Evolutionary conservation across 2,329 filamentous ascomycete genomes (phyloP).

Genomic region (Colletotrichum lini): DNA sequence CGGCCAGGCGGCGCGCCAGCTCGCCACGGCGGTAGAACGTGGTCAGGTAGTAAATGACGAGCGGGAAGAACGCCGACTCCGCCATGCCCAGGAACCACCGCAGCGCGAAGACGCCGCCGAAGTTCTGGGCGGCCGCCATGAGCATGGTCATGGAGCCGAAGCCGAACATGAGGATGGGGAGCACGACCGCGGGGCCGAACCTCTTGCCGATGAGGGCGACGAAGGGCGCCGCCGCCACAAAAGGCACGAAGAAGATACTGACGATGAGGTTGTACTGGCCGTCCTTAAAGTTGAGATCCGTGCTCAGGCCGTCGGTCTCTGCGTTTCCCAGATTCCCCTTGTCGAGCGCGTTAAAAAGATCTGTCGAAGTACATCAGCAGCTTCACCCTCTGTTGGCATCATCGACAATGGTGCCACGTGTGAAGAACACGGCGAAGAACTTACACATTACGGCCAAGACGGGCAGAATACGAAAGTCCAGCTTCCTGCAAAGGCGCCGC

Average conservation of each 20-base stretch:
- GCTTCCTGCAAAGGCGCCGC: constrained; percentile 66
- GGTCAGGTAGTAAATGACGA: constrained; percentile 44
- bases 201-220: constrained; percentile 77
- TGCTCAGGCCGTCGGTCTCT: constrained; percentile 52
- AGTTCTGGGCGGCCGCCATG: constrained; percentile 45
- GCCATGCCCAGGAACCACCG: constrained; percentile 44
- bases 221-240: constrained; percentile 74
- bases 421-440: constrained; percentile 9
- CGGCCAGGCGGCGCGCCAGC: constrained; percentile 39
- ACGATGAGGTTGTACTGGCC: constrained; percentile 81
- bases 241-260: constrained; percentile 82
- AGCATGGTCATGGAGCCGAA: constrained; percentile 71
- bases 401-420: too few relatives aligned
- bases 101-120: constrained; percentile 41
- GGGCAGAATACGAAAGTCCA: constrained; percentile 68
- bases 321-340: constrained; percentile 58
- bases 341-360: constrained; percentile 65
- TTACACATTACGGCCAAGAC: constrained; percentile 68
- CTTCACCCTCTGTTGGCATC: too few relatives aligned
- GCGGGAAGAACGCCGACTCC: constrained; percentile 43
- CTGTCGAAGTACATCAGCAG: constrained; percentile 42
- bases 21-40: constrained; percentile 43
- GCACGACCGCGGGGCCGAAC: constrained; percentile 75
- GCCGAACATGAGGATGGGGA: constrained; percentile 80
- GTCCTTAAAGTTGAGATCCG: constrained; percentile 52